Conservation (phyloP, 164 flowering plant genomes). For the Sedum album region DNA sequence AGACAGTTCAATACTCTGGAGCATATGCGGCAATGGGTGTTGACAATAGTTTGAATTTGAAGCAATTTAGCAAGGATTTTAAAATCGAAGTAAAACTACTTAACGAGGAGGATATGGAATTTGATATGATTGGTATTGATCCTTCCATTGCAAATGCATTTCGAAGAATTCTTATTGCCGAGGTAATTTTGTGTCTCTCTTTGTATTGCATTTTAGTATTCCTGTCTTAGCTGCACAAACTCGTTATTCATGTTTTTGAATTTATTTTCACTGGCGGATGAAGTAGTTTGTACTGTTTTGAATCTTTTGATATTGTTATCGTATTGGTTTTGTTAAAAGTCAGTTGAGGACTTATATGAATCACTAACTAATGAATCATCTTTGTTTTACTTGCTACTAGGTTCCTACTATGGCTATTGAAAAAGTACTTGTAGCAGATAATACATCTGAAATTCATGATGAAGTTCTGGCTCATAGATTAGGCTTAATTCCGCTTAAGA, state of each 20-base stretch:
- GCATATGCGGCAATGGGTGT: constrained; percentile 35
- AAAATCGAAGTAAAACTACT: constrained; percentile 57
- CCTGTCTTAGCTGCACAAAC: too few species aligned
- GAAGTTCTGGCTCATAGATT: constrained; percentile 77
- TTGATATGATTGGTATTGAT: constrained; percentile 90
- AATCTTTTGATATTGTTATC: background rate
- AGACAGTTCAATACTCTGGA: constrained; percentile 40
- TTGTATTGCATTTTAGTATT: background rate
- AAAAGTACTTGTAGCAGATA: constrained; percentile 77
- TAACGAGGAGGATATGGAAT: constrained; percentile 62
- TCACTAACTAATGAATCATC: background rate
- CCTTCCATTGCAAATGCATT: constrained; percentile 86
- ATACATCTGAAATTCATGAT: constrained; percentile 80
- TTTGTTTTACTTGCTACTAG: constrained; percentile 25
- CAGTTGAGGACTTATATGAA: background rate
- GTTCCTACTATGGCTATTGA: constrained; percentile 96
- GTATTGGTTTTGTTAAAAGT: background rate
- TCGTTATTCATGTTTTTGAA: too few species aligned
- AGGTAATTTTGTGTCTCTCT: constrained; percentile 30
- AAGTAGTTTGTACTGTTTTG: too few species aligned
- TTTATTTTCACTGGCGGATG: too few species aligned
- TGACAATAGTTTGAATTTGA: constrained; percentile 59
- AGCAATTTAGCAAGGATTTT: constrained; percentile 50
- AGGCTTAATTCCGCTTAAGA: background rate
- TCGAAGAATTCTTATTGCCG: constrained; percentile 83